Base-by-base conservation (phyloP, 208 protist species). In the Tritrichomonas foetus region DNA sequence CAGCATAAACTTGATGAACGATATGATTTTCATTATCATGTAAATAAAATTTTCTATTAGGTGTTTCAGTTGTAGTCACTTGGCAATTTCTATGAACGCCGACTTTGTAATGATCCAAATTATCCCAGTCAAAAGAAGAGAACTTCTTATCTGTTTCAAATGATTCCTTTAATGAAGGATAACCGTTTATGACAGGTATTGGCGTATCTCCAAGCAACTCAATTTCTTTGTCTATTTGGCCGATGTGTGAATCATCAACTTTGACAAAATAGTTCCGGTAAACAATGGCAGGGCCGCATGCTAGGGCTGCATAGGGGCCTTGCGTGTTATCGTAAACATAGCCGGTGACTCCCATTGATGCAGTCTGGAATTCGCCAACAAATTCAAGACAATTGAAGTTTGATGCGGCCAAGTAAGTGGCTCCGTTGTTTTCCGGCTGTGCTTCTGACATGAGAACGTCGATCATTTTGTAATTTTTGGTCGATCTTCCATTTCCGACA, bases 381-480 rank as follows among this genome's bases (percentile, higher is more conserved):
- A 97, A 97, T 95, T 97, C 96, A 8, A 97, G 95, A 57, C 96
- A 93, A 93, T 97, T 97, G 49, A 97, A 97, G 94, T 97, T 96
- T n/a, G 96, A 97, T 11, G 96, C 96, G 0, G 95, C 96, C 93
- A 97, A 96, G 50, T 97, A 97, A 14, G 93, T 80, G 27, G 69
- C 69, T 47, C 69, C 69, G 20, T 78, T 25, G 20, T 47, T 47
- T 20, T 39, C 69, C 20, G 69, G 69, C 5, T 47, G 2, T 47
- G 33, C 2, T 78, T 78, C 33, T 1, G 3, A 27, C 25, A 3
- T 1, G 44, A 78, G 69, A 47, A 47, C 5, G 20, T 78, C 69
- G 44, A 78, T 20, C 8, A 69, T 8, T 69, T 69, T 25, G 64
- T 33, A 69, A 30, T 69, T 8, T 69, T 69, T 69, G 64, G 64